Percentiles rank a stretch among this genome's conserved stretches.
Conservation (phyloP, 2,329 filamentous ascomycete genomes). For the Colletotrichum sp. region DNA sequence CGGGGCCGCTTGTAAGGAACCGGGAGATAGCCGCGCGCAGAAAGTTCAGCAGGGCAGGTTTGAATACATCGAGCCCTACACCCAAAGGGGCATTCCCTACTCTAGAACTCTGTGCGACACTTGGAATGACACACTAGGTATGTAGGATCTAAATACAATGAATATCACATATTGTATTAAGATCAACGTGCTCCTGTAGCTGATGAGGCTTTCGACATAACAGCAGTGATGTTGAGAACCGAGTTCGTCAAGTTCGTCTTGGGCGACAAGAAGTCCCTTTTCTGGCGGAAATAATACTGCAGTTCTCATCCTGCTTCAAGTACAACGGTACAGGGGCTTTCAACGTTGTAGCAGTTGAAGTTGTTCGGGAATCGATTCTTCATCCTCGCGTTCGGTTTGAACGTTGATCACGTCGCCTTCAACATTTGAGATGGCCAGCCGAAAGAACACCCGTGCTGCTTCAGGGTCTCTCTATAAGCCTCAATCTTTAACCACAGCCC, state of each 20-base stretch:
- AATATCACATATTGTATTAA: neutral
- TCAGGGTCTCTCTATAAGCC: neutral
- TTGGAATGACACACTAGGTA: neutral
- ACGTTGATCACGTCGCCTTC: neutral
- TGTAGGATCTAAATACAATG: neutral
- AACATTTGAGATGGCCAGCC: neutral
- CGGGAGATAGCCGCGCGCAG: neutral
- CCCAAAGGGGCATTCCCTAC: neutral
- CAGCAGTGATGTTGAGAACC: neutral
- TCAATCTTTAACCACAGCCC: neutral
- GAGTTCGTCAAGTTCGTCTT: neutral
- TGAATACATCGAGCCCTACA: neutral
- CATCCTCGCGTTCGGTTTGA: neutral
- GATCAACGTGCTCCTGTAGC: neutral
- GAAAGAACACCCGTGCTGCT: neutral
- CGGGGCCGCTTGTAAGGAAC: neutral
- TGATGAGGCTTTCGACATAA: fast-evolving
- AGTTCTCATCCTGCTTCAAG: neutral
- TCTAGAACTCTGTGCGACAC: neutral
- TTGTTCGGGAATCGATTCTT: neutral
- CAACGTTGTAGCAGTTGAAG: neutral
- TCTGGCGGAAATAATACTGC: neutral
- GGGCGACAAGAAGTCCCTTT: too few species aligned
- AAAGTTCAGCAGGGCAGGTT: neutral
- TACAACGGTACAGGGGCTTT: fast-evolving